A percentile compares a stretch with the other conserved stretches of the same genome.
These are phyloP conservation scores for Smithsoniella earleae DNA, from an alignment of 163 green algal species.

Conservation along the genomic window DNA sequence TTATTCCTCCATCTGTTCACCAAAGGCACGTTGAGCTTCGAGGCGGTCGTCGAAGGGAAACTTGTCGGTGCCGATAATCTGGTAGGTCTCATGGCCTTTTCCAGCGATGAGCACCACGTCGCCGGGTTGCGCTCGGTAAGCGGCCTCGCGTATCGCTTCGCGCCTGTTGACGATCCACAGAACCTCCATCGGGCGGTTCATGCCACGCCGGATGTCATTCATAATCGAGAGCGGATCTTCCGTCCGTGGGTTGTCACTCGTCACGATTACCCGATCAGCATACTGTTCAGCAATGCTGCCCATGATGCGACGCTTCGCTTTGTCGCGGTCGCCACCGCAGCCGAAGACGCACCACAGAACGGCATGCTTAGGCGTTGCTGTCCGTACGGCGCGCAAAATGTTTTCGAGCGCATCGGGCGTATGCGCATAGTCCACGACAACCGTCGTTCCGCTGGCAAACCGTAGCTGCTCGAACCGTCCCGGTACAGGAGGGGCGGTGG, in stretches of 20 bases:
- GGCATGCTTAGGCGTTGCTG: too few species aligned
- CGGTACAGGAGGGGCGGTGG: too few species aligned
- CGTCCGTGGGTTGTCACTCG: conserved; percentile 74
- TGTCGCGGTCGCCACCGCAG: conserved; percentile 47
- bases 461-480: conserved; percentile 65
- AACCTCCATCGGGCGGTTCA: too few species aligned
- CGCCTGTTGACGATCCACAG: too few species aligned
- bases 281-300: conserved; percentile 73
- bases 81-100: conserved; percentile 69
- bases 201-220: conserved; percentile 79
- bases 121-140: too few species aligned
- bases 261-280: conserved; percentile 86
- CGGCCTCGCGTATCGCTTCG: too few species aligned
- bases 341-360: too few species aligned
- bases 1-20: conserved; percentile 32
- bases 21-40: conserved; percentile 21
- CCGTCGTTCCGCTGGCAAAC: too few species aligned
- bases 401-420: conserved; percentile 63
- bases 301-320: conserved; percentile 58
- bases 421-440: conserved; percentile 79
- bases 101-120: conserved; percentile 90
- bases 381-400: conserved; percentile 65
- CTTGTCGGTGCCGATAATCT: not conserved
- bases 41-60: not conserved
- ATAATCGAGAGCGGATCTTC: conserved; percentile 64